Percentiles rank a stretch among this genome's conserved stretches.
phyloP scores from a whole-genome alignment of 371 early-diverging fungal genomes.

The Mycotypha africana region DNA sequence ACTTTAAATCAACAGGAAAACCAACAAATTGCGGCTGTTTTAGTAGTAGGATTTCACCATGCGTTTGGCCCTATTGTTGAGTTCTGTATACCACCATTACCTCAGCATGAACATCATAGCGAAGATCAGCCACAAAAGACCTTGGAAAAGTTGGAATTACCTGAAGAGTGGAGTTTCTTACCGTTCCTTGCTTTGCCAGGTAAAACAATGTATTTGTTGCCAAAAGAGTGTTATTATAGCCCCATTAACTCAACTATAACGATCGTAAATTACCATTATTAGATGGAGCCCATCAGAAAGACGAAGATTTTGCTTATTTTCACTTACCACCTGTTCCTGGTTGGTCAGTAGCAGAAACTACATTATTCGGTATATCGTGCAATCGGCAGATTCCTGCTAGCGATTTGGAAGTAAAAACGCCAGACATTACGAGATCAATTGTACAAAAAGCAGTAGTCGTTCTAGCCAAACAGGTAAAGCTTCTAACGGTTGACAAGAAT shows the following conservation, averaged over 20 bases:
- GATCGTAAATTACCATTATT: neutral
- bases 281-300: constrained; percentile 83
- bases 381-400: constrained; percentile 74
- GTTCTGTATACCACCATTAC: constrained; percentile 70
- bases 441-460: constrained; percentile 84
- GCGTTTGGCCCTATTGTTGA: constrained; percentile 68
- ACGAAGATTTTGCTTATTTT: constrained; percentile 82
- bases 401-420: constrained; percentile 61
- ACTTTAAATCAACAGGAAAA: constrained; percentile 27
- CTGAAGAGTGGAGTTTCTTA: constrained; percentile 77
- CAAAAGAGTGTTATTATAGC: neutral
- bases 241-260: no score
- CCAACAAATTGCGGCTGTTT: constrained; percentile 40
- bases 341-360: constrained; percentile 60
- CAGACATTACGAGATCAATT: constrained; percentile 74
- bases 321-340: constrained; percentile 73
- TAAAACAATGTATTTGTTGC: constrained; percentile 19
- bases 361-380: constrained; percentile 82
- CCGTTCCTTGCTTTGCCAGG: constrained; percentile 67
- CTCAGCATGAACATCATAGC: constrained; percentile 25
- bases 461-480: constrained; percentile 61
- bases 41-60: constrained; percentile 55
- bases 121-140: constrained; percentile 17
- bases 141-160: constrained; percentile 55
- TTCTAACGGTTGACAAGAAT: no score